Evolutionary conservation across 2,329 filamentous ascomycete species (phyloP), one percentile per base, ranked within the genome.

Genomic region (Neodidymelliopsis sp.): DNA sequence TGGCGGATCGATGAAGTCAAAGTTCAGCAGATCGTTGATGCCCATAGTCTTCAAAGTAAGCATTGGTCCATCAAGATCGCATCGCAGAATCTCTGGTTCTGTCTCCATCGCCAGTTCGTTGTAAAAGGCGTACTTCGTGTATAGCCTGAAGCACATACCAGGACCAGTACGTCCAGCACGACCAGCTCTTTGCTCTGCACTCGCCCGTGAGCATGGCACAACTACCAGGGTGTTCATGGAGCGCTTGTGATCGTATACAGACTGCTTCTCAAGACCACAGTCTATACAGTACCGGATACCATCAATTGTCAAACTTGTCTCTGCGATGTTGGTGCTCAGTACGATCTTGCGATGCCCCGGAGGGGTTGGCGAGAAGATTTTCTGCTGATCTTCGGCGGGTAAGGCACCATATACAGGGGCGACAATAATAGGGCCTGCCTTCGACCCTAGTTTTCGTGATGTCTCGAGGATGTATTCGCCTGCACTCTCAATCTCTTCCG

Each of bases 271-370:
- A 57, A 95, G 96, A 0, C 94, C 94, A 0, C 90, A 90, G 62
- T 99, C 94, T 51, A 97, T 96, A 25, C 97, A 94, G 69, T 95
- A 97, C 7, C 93, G 89, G 51, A 97, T 96, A 12, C 92, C 93
- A 69, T 97, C 92, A 49, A 99, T 96, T 0, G 94, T 99, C 66
- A 99, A 76, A 78, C 86, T 91, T 0, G 94, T 99, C 72, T 99
- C 94, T 2, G 94, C 94, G 71, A 99, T 97, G 68, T 99, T 99
- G 2, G 94, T 97, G 0, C 93, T 91, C 27, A 97, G 76, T 0
- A 99, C 91, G 0, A 97, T 91, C 69, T 97, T 99, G 20, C 94
- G 84, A 0, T 89, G 87, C 13, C 87, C 87, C 0, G 88, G 84
- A 0, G 94, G 93, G 0, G 93, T 96, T 0, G 92, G 91, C 63